phyloP scores from a whole-genome alignment of 192 early-diverging fungal species.

The Umbelopsis vinacea region DNA sequence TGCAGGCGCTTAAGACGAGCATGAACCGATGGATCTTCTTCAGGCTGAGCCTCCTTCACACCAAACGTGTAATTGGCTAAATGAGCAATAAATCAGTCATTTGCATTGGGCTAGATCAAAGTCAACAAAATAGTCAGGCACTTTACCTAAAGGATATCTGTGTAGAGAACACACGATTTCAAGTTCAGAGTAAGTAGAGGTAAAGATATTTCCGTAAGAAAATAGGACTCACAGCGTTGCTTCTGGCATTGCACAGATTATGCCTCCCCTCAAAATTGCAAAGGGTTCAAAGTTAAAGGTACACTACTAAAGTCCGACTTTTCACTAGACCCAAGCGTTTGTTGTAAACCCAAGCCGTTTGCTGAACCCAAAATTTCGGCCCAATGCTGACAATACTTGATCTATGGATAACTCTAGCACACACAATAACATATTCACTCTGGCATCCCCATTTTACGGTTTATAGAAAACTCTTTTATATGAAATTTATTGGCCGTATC shows the following conservation, averaged over 20 bases:
- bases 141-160: constrained; percentile 8
- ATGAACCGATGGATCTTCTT: constrained; percentile 61
- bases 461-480: background rate
- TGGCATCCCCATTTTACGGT: too few species aligned
- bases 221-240: constrained; percentile 10
- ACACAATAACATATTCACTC: too few species aligned
- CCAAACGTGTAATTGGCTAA: constrained; percentile 71
- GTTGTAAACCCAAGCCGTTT: too few species aligned
- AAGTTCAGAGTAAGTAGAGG: too few species aligned
- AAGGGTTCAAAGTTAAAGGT: background rate
- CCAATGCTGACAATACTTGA: too few species aligned
- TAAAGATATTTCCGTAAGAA: too few species aligned
- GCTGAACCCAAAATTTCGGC: too few species aligned
- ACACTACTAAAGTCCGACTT: too few species aligned
- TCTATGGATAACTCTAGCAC: too few species aligned
- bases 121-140: background rate
- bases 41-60: constrained; percentile 72
- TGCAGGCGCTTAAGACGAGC: constrained; percentile 65
- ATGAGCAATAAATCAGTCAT: background rate
- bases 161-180: too few species aligned
- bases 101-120: background rate
- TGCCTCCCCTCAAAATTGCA: background rate
- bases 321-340: too few species aligned
- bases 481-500: background rate
- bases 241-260: constrained; percentile 8